Conservation (phyloP, 371 early-diverging fungal genomes). For the Dichotomocladium elegans region DNA sequence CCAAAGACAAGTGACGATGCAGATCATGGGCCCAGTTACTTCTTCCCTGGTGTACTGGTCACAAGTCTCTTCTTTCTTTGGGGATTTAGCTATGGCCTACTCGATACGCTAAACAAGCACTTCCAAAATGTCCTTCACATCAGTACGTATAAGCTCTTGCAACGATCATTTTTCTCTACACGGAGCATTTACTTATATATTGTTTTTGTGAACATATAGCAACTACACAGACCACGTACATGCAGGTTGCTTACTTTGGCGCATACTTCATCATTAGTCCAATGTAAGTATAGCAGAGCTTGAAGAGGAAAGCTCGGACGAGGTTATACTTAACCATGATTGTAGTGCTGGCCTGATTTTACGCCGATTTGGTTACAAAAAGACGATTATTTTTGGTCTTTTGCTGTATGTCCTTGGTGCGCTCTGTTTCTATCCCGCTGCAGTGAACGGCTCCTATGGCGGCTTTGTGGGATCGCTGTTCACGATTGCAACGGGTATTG, state of each 20-base stretch:
- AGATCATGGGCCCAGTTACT: conserved; percentile 10
- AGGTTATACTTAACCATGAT: not conserved
- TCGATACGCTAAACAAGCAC: conserved; percentile 46
- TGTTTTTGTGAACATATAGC: conserved; percentile 14
- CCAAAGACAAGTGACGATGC: conserved; percentile 7
- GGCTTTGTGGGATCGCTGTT: conserved; percentile 44
- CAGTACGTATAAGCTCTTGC: conserved; percentile 18
- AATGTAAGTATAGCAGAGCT: conserved; percentile 24
- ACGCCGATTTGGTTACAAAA: conserved; percentile 41
- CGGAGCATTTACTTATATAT: not conserved
- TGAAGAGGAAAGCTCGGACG: not conserved
- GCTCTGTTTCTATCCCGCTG: conserved; percentile 43
- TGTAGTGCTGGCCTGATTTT: conserved; percentile 38
- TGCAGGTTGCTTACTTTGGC: conserved; percentile 51
- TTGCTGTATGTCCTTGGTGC: conserved; percentile 44
- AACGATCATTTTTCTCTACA: not conserved
- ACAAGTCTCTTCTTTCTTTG: conserved; percentile 44
- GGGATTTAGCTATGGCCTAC: conserved; percentile 47
- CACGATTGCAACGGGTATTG: conserved; percentile 43
- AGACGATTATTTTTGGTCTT: conserved; percentile 37
- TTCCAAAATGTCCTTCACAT: conserved; percentile 37
- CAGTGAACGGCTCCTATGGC: conserved; percentile 28
- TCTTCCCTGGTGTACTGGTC: conserved; percentile 34
- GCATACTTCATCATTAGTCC: conserved; percentile 45
- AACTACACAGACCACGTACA: conserved; percentile 41